Evolutionary conservation across 106 monocot genomes (phyloP), one percentile per base, ranked within the genome.

Genomic region (Narthecium ossifragum): DNA sequence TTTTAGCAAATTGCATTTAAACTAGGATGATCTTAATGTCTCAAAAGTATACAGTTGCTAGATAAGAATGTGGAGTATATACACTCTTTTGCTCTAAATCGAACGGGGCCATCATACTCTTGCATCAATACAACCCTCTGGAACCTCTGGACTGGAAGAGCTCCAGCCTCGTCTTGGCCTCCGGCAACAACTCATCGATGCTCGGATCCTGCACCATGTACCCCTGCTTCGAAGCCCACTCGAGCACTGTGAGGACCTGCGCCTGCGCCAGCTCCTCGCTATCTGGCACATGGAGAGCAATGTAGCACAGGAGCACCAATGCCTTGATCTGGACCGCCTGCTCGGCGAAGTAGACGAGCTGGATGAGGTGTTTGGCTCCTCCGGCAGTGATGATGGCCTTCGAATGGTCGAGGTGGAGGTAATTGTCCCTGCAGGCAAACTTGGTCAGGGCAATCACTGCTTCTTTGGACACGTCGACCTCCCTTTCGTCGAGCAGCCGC

Each of bases 401-500:
- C 1, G 80, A 78, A 32, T 98, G 96, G 60, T 90, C 86, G 5
- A 62, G 21, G 61, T 76, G 84, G 34, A 87, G 78, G 57, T 74
- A 98, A 32, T 98, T 98, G 38, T 98, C 96, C 0, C 72, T 75
- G 66, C 90, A 81, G 0, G 84, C 86, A 41, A 98, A 98, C 66
- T 98, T 90, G 8, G 73, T 62, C 15, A 98, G 51, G n/a, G 90
- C 83, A 14, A 73, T 46, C 1, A 70, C 81, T 0, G 86, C 86
- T 57, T 84, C 90, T 24, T 61, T 68, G 23, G 78, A 71, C 23
- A 90, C 71, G 3, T 61, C 31, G 0, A 26, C 57, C 49, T 98
- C 96, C 57, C 75, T 65, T 31, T 87, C 88, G 28, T 93, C 96
- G 2, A 98, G 83, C 26, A 98, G 52, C 26, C 63, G 34, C 13